Percentiles rank a stretch among this genome's conserved stretches.
Conservation (phyloP, 345 rosid genomes). For the Erodium maritimum region DNA sequence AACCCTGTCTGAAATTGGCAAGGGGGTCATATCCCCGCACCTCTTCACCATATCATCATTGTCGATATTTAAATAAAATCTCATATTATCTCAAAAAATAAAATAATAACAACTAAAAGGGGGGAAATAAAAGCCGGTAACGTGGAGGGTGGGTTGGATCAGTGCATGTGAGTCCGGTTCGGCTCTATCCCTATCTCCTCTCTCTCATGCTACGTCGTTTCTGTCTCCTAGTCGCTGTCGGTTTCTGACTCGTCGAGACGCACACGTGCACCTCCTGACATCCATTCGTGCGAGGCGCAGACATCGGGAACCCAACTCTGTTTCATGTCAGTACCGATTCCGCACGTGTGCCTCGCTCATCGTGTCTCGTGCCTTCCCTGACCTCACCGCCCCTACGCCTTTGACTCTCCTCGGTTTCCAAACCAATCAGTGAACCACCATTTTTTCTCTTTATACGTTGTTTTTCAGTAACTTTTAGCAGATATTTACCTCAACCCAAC, state of each 20-base stretch:
- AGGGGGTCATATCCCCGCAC: too few species aligned
- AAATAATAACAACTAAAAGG: too few species aligned
- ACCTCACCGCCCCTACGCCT: not conserved
- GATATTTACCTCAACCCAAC: too few species aligned
- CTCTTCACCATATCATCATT: too few species aligned
- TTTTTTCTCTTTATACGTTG: too few species aligned
- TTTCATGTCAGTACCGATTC: constrained; percentile 7
- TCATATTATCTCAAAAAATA: too few species aligned
- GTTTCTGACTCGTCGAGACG: not conserved
- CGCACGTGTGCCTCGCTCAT: constrained; percentile 28
- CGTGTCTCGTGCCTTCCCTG: constrained; percentile 21
- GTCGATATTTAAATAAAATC: too few species aligned
- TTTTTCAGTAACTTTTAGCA: too few species aligned
- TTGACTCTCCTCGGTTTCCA: too few species aligned
- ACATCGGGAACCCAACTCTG: constrained; percentile 26
- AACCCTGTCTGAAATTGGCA: too few species aligned
- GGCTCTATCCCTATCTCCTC: not conserved
- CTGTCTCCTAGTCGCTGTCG: not conserved
- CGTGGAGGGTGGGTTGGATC: not conserved
- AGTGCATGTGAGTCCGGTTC: not conserved
- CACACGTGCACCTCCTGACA: not conserved
- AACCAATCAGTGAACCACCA: too few species aligned
- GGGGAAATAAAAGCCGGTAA: not conserved
- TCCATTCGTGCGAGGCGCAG: not conserved
- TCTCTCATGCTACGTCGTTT: too few species aligned